A percentile compares a stretch with the other conserved stretches of the same genome.
These are phyloP conservation scores for Neurospora cerealis DNA, from an alignment of 495 filamentous ascomycete genomes.

Conservation along the genomic window DNA sequence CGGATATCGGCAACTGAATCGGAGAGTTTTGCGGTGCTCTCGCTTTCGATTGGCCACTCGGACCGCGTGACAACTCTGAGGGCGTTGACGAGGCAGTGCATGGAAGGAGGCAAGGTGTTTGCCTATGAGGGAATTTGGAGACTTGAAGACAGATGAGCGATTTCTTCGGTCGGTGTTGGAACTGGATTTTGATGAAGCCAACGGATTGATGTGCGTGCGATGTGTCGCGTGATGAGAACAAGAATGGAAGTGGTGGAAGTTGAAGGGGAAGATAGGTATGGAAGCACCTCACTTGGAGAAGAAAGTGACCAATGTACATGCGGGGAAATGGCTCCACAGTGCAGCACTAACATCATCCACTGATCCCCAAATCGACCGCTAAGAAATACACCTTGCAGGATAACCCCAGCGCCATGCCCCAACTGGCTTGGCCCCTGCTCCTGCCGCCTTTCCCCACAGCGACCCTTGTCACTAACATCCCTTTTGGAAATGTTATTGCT, in stretches of 20 bases:
- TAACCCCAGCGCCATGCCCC: neutral
- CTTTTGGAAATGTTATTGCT: neutral
- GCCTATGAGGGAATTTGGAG: neutral
- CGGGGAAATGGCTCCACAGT: neutral
- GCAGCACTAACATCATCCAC: neutral
- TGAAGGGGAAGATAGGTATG: too few relatives aligned
- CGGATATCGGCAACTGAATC: neutral
- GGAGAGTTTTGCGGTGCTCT: neutral
- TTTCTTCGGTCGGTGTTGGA: neutral
- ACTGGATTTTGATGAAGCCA: neutral
- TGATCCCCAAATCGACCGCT: neutral
- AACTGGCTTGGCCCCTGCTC: neutral
- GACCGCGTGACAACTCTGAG: neutral
- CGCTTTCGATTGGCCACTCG: neutral
- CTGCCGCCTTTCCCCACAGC: neutral
- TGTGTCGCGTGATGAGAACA: neutral
- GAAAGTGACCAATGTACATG: neutral
- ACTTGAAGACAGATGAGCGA: neutral
- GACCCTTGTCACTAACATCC: neutral
- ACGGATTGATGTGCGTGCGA: neutral
- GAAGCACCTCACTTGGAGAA: too few relatives aligned
- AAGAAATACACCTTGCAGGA: neutral
- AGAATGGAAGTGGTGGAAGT: neutral
- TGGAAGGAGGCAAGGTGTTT: neutral
- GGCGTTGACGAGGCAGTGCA: neutral